phyloP scores from a whole-genome alignment of 768 basidiomycete species.

The Paxillus rubicundulus region DNA sequence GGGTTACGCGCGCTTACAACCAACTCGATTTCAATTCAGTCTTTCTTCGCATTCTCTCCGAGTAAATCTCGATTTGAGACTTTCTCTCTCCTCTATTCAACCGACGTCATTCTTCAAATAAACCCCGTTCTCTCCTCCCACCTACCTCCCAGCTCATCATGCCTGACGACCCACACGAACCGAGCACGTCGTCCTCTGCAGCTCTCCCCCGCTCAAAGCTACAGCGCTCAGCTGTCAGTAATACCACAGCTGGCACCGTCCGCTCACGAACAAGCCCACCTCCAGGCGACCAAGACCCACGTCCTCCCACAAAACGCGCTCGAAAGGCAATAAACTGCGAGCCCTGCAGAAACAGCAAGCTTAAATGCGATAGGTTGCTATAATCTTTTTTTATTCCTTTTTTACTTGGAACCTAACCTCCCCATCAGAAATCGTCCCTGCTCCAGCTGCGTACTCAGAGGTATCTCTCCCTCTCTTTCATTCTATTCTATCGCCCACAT shows the following conservation, averaged over 20 bases:
- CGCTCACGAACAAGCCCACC: slow-evolving; percentile 47
- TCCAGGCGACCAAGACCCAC: slow-evolving; percentile 54
- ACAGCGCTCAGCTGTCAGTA: slow-evolving; percentile 3
- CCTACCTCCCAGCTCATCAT: slow-evolving; percentile 3
- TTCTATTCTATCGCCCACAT: slow-evolving; percentile 13
- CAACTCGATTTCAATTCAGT: not conserved
- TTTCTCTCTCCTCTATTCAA: not conserved
- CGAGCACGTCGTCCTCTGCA: slow-evolving; percentile 11
- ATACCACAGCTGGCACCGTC: slow-evolving; percentile 35
- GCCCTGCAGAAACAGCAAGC: slow-evolving; percentile 82
- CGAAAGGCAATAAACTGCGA: slow-evolving; percentile 89
- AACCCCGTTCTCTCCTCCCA: slow-evolving; percentile 3
- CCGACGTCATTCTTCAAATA: not conserved
- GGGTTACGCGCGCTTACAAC: not conserved
- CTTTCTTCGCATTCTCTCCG: not conserved
- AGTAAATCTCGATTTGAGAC: not conserved
- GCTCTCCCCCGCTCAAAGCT: slow-evolving; percentile 10
- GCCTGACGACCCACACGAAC: slow-evolving; percentile 29
- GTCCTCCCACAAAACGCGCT: slow-evolving; percentile 77
- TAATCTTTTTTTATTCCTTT: too few species aligned
- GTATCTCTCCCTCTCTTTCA: slow-evolving; percentile 36
- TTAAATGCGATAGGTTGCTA: slow-evolving; percentile 81
- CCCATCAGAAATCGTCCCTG: slow-evolving; percentile 74
- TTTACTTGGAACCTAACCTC: not conserved
- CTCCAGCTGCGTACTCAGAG: slow-evolving; percentile 81